Evolutionary conservation across 2,329 filamentous ascomycete genomes (phyloP).

Genomic region (Byssochlamys sp.): DNA sequence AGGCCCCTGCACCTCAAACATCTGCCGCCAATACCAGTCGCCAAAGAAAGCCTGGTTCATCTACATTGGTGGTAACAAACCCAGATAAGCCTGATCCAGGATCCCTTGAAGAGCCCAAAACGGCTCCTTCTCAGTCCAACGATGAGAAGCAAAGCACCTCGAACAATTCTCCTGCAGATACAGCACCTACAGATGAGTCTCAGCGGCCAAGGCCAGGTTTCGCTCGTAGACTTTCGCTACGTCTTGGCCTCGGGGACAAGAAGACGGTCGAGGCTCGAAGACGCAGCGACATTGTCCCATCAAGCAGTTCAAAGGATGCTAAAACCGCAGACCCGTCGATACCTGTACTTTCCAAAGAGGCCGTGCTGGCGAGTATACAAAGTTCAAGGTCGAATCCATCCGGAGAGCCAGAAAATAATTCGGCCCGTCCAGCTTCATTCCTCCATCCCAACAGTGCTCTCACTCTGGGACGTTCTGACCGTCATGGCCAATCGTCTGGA

Average conservation of each 20-base stretch:
- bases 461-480: neutral
- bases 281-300: neutral
- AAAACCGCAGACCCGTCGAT: neutral
- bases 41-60: neutral
- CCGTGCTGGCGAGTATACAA: neutral
- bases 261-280: neutral
- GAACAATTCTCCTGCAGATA: neutral
- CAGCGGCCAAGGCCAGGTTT: neutral
- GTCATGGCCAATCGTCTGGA: neutral
- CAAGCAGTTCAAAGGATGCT: neutral
- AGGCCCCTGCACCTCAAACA: neutral
- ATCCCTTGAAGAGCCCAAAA: neutral
- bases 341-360: neutral
- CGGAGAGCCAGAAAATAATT: neutral
- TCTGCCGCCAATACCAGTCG: neutral
- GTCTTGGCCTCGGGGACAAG: neutral
- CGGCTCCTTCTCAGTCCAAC: neutral
- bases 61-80: neutral
- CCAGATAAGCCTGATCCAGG: neutral
- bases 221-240: neutral
- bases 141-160: neutral
- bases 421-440: neutral
- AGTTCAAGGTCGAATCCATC: neutral
- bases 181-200: neutral
- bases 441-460: neutral